A percentile compares a stretch with the other conserved stretches of the same genome.
phyloP scores from a whole-genome alignment of 768 basidiomycete species.

The Mycena indigotica region DNA sequence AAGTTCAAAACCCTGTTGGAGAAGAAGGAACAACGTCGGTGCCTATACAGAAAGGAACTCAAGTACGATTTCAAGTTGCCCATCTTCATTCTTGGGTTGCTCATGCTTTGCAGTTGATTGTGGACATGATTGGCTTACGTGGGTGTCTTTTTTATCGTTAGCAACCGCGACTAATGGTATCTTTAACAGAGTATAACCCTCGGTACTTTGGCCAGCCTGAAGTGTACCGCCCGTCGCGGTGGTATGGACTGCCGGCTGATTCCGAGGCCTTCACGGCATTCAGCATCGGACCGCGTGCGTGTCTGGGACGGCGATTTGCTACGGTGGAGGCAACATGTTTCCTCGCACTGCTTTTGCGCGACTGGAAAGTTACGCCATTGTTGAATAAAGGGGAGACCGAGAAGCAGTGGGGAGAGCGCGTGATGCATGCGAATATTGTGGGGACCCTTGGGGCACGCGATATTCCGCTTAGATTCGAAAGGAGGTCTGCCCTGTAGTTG shows the following conservation, averaged over 20 bases:
- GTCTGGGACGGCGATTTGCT: constrained; percentile 49
- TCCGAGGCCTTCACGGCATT: constrained; percentile 24
- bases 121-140: constrained; percentile 56
- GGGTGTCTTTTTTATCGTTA: constrained; percentile 29
- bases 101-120: constrained; percentile 34
- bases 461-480: constrained; percentile 21
- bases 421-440: constrained; percentile 26
- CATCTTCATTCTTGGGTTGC: neutral
- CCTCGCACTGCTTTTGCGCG: constrained; percentile 42
- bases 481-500: too few species aligned
- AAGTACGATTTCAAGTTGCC: constrained; percentile 29
- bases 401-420: constrained; percentile 27
- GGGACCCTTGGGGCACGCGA: constrained; percentile 28
- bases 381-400: constrained; percentile 33
- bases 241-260: constrained; percentile 44
- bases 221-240: constrained; percentile 50
- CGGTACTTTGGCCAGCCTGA: constrained; percentile 50
- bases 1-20: constrained; percentile 43
- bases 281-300: constrained; percentile 39
- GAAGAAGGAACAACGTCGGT: constrained; percentile 40
- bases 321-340: constrained; percentile 45
- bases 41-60: constrained; percentile 42
- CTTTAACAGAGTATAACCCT: constrained; percentile 46
- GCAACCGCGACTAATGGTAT: neutral
- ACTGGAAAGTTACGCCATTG: constrained; percentile 43